Conservation (phyloP, 768 basidiomycete species). For the Cystobasidium tubakii region DNA sequence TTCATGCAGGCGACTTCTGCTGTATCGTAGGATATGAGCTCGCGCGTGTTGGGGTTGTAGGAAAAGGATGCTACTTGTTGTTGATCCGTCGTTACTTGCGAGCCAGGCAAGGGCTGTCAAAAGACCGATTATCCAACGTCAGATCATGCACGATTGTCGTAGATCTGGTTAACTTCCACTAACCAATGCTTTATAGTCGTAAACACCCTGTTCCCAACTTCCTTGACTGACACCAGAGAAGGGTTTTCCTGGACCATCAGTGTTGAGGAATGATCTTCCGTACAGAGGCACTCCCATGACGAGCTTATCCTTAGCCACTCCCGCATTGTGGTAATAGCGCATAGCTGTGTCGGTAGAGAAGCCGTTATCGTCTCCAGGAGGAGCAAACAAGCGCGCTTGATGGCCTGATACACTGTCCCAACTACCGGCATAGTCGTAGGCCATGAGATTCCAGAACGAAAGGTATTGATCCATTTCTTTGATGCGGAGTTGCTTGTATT, state of each 20-base stretch:
- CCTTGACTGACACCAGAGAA: conserved; percentile 80
- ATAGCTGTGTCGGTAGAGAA: conserved; percentile 53
- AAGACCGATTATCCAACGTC: neutral
- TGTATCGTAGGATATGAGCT: conserved; percentile 77
- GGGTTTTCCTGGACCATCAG: conserved; percentile 69
- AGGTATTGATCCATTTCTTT: conserved; percentile 79
- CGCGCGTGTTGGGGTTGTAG: conserved; percentile 66
- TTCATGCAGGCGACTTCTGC: conserved; percentile 66
- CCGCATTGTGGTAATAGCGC: conserved; percentile 63
- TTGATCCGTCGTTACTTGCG: conserved; percentile 63
- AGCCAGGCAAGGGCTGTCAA: conserved; percentile 61
- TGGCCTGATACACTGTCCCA: conserved; percentile 55
- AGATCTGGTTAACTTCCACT: neutral
- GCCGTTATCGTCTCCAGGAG: conserved; percentile 58
- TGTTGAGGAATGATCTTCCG: conserved; percentile 81
- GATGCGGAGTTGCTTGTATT: conserved; percentile 72
- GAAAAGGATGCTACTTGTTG: conserved; percentile 70
- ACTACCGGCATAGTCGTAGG: conserved; percentile 48
- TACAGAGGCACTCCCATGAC: conserved; percentile 79
- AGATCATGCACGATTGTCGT: too few relatives aligned
- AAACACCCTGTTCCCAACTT: conserved; percentile 70
- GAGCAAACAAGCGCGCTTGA: conserved; percentile 77
- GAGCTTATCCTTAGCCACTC: conserved; percentile 71
- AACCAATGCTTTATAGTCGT: conserved; percentile 77
- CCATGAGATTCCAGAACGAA: conserved; percentile 98